Conservation (phyloP, 768 basidiomycete species). For the Boletus barrowsii region DNA sequence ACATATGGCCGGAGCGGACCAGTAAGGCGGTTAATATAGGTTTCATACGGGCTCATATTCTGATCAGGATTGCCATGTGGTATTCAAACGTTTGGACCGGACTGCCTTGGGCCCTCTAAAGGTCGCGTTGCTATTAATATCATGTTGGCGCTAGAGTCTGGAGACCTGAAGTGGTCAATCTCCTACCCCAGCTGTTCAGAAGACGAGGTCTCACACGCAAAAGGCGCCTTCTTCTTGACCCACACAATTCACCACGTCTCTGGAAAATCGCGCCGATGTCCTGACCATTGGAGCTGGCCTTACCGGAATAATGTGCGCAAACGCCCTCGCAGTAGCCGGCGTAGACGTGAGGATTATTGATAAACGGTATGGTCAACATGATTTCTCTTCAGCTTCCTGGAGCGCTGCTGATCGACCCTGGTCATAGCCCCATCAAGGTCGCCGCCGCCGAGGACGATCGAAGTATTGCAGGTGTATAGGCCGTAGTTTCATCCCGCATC, state of each 20-base stretch:
- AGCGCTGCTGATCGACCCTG: neutral
- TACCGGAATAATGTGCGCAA: neutral
- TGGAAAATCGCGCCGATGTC: neutral
- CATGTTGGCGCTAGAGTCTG: no score
- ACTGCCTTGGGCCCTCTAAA: no score
- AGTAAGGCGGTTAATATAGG: no score
- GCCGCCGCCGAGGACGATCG: neutral
- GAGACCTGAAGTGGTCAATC: no score
- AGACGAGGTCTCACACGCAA: no score
- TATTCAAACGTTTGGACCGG: no score
- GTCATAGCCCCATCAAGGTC: neutral
- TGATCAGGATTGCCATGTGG: no score
- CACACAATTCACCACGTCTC: neutral
- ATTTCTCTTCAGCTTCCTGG: neutral
- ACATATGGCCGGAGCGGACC: no score
- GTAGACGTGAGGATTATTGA: neutral
- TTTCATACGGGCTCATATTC: no score
- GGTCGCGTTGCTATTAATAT: no score
- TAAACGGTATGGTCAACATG: neutral
- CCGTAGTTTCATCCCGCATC: neutral
- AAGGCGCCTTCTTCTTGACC: neutral
- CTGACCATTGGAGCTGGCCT: neutral
- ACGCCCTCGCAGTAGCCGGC: neutral
- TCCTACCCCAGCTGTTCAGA: no score
- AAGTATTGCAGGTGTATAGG: neutral